Evolutionary conservation across 495 filamentous ascomycete genomes (phyloP).

Genomic region (Aspergillus sclerotiicarbonarius): DNA sequence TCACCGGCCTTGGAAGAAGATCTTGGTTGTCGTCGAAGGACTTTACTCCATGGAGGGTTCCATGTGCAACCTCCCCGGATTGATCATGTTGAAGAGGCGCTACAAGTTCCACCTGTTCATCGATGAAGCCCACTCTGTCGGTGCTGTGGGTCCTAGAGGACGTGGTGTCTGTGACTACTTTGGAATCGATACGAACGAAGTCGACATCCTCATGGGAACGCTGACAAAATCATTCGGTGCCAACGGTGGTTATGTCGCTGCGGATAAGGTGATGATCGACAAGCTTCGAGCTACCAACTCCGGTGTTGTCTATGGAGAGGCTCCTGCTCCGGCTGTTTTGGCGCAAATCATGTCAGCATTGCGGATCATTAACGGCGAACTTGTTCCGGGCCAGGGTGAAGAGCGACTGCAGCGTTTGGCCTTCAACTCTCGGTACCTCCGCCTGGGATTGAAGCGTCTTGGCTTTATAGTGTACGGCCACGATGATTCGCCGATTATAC

Average conservation of each 20-base stretch:
- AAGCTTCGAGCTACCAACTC: constrained; percentile 84
- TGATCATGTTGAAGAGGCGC: constrained; percentile 80
- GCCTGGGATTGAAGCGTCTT: constrained; percentile 92
- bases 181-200: constrained; percentile 77
- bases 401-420: constrained; percentile 94
- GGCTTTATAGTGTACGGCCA: constrained; percentile 96
- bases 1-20: constrained; percentile 98
- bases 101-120: constrained; percentile 97
- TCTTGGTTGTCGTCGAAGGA: constrained; percentile 92
- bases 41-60: constrained; percentile 99
- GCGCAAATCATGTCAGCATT: constrained; percentile 84
- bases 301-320: constrained; percentile 82
- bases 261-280: constrained; percentile 86
- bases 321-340: constrained; percentile 80
- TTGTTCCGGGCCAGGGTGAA: constrained; percentile 87
- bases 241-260: constrained; percentile 95
- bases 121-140: constrained; percentile 96
- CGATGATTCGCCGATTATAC: constrained; percentile 97
- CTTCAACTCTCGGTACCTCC: constrained; percentile 97
- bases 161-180: constrained; percentile 98
- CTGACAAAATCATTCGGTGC: constrained; percentile 98
- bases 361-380: constrained; percentile 81
- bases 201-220: constrained; percentile 98
- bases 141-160: constrained; percentile 82
- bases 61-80: constrained; percentile 90